Percentiles rank a stretch among this genome's conserved stretches.
Conservation (phyloP, 116 monocot genomes). For the Trichopus zeylanicus region DNA sequence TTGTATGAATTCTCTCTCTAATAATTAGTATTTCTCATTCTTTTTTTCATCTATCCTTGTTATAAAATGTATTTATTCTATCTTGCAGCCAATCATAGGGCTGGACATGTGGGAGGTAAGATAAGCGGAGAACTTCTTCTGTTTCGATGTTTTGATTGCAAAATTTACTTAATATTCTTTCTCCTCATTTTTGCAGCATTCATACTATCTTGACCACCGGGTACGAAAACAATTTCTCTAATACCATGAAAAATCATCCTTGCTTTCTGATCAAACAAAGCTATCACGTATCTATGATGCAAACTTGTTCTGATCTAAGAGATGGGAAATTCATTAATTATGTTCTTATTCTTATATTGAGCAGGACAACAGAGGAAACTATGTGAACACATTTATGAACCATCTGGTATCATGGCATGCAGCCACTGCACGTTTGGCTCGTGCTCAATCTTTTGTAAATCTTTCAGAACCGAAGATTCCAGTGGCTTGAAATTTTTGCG, state of each 20-base stretch:
- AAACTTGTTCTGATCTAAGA: not conserved
- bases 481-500: slow-evolving; percentile 42
- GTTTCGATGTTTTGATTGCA: not conserved
- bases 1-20: slow-evolving; percentile 36
- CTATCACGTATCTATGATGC: not conserved
- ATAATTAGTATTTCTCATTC: not conserved
- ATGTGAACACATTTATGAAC: slow-evolving; percentile 67
- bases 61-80: slow-evolving; percentile 7
- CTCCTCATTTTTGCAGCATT: slow-evolving; percentile 50
- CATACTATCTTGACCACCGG: slow-evolving; percentile 90
- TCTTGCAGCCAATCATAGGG: slow-evolving; percentile 65
- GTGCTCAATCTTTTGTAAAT: slow-evolving; percentile 90
- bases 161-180: slow-evolving; percentile 7
- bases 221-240: slow-evolving; percentile 24
- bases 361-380: slow-evolving; percentile 72
- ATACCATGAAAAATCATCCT: too few relatives aligned
- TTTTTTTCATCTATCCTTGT: not conserved
- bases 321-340: not conserved
- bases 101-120: slow-evolving; percentile 99
- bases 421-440: slow-evolving; percentile 53
- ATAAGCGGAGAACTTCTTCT: not conserved
- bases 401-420: slow-evolving; percentile 87
- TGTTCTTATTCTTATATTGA: slow-evolving; percentile 3
- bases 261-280: too few relatives aligned
- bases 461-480: slow-evolving; percentile 92